Evolutionary conservation across 2,329 filamentous ascomycete species (phyloP), one percentile per base, ranked within the genome.

Genomic region (Phialocephala sp.): DNA sequence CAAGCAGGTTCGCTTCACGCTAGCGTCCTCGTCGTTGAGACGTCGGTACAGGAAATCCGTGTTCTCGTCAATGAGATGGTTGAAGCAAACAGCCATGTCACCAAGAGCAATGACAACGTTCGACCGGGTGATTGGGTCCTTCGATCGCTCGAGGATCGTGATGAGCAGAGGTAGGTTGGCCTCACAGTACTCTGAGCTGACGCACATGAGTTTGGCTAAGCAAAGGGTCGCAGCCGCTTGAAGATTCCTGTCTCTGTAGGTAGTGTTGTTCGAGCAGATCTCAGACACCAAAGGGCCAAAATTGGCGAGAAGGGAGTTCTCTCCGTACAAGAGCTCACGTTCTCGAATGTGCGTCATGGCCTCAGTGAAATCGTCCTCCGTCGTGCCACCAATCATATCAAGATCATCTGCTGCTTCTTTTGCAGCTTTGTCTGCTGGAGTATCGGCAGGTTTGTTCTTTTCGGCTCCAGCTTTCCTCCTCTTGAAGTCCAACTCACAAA

Each of bases 81-180:
- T 99, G 85, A 99, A 99, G 85, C 94, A 97, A 24, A 99, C 95
- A 0, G 96, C 96, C 95, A 99, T 99, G 76, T 99, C 95, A 45
- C 95, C 95, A 0, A 99, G 87, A 0, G 95, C 94, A 72, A 99
- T 97, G 20, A 99, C 96, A 11, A 96, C 92, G 76, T 99, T 99
- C 73, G 92, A 97, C 60, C 95, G 90, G 45, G 97, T 94, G 20
- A 94, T 97, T 1, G 96, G 91, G 74, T 97, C 93, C 37, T 92
- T 87, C 1, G 93, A 97, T 36, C 93, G 90, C 80, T 99, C 95
- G 83, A 99, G 94, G 74, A 99, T 98, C 18, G 94, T 98, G 79
- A 99, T 97, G 66, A 99, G 89, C 2, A 99, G 89, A 6, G 92
- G 91, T 14, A 99, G 85, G 75, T 99, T 96, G 47, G 87, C 86